Conservation (phyloP, 192 early-diverging fungal genomes). For the Backusella circina region DNA sequence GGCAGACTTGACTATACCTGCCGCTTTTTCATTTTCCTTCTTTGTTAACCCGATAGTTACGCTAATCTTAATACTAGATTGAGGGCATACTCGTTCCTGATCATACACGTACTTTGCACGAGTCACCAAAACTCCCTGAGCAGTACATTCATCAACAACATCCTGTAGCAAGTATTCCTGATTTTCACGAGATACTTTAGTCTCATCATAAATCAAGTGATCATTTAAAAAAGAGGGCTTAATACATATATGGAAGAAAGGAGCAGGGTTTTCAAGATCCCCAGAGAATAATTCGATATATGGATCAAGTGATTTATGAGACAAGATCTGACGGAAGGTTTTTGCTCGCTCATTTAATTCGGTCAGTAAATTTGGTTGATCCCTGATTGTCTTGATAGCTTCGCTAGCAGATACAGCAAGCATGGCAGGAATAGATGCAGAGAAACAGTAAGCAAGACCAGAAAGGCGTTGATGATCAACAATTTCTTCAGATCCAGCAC, state of each 20-base stretch:
- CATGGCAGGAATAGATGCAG: conserved; percentile 92
- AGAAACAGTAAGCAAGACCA: conserved; percentile 88
- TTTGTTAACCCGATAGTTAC: conserved; percentile 70
- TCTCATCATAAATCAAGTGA: conserved; percentile 11
- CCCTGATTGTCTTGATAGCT: conserved; percentile 63
- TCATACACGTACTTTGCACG: conserved; percentile 82
- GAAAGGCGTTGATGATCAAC: conserved; percentile 91
- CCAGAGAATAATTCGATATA: conserved; percentile 12
- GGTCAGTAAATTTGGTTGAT: conserved; percentile 46
- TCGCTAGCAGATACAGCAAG: conserved; percentile 87
- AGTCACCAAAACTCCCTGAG: conserved; percentile 84
- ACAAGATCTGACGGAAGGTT: conserved; percentile 46
- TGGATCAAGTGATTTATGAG: conserved; percentile 24
- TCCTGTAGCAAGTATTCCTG: conserved; percentile 80
- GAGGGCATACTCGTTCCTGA: conserved; percentile 74
- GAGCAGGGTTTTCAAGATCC: conserved; percentile 34
- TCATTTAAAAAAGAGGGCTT: conserved; percentile 34
- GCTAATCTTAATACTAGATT: conserved; percentile 82
- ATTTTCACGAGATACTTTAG: conserved; percentile 48
- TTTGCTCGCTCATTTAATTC: conserved; percentile 61
- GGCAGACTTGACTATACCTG: conserved; percentile 70
- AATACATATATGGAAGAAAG: conserved; percentile 77
- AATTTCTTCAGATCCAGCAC: conserved; percentile 81
- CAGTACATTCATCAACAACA: conserved; percentile 69
- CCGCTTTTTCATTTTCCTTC: conserved; percentile 87